A percentile compares a stretch with the other conserved stretches of the same genome.
Conservation (phyloP, 805 yeast species). For the Candida michaelii region DNA sequence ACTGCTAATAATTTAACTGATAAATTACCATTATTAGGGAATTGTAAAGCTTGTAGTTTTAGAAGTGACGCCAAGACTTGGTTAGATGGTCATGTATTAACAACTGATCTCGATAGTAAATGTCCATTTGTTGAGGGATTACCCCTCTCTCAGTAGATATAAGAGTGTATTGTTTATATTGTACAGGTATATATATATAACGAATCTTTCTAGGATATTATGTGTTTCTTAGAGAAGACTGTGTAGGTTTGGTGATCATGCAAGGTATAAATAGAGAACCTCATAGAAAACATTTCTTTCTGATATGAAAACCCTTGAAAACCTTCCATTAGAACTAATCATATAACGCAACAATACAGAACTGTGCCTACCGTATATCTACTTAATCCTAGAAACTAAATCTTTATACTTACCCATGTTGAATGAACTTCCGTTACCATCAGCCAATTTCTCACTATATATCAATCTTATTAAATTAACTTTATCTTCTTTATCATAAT, state of each 20-base stretch:
- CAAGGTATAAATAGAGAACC: too few relatives aligned
- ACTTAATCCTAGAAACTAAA: slow-evolving; percentile 17
- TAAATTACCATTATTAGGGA: slow-evolving; percentile 37
- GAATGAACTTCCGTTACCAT: slow-evolving; percentile 36
- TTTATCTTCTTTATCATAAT: slow-evolving; percentile 44
- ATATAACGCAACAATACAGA: background rate
- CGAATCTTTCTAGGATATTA: too few relatives aligned
- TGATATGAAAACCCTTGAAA: too few relatives aligned
- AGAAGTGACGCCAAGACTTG: slow-evolving; percentile 51
- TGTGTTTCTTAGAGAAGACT: too few relatives aligned
- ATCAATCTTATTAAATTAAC: slow-evolving; percentile 54
- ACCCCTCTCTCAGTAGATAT: slow-evolving; percentile 1
- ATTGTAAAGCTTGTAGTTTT: slow-evolving; percentile 48
- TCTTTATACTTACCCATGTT: slow-evolving; percentile 40
- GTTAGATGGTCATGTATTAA: slow-evolving; percentile 54
- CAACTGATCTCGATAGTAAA: slow-evolving; percentile 20
- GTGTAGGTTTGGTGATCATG: too few relatives aligned
- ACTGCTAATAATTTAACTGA: slow-evolving; percentile 41
- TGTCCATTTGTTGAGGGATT: slow-evolving; percentile 22
- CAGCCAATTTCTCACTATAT: slow-evolving; percentile 45
- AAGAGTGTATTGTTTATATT: background rate
- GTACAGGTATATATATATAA: slow-evolving; percentile 2
- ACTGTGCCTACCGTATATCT: too few relatives aligned
- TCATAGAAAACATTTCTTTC: too few relatives aligned
- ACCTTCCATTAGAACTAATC: too few relatives aligned